A percentile compares a stretch with the other conserved stretches of the same genome.
Conservation (phyloP, 176 grass and related monocot species). For the Carex littledalei region DNA sequence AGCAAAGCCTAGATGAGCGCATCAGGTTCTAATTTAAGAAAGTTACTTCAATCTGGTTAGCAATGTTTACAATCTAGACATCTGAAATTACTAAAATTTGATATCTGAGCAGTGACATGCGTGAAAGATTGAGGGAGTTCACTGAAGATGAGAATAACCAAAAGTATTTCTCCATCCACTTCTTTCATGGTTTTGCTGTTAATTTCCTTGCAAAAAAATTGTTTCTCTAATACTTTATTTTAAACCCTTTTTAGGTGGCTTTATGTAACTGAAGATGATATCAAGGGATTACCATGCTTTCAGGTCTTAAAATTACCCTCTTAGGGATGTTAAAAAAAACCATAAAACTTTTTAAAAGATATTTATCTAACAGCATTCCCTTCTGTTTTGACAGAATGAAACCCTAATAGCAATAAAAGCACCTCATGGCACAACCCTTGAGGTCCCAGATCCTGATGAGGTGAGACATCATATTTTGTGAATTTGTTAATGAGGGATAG, state of each 20-base stretch:
- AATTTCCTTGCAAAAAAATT: neutral
- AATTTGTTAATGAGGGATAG: neutral
- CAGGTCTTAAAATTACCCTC: slow-evolving; percentile 35
- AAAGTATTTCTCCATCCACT: slow-evolving; percentile 32
- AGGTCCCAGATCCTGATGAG: slow-evolving; percentile 89
- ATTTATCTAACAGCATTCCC: neutral
- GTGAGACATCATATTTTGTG: slow-evolving; percentile 24
- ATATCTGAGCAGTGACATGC: slow-evolving; percentile 58
- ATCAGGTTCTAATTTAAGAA: slow-evolving; percentile 49
- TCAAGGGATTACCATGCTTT: slow-evolving; percentile 88
- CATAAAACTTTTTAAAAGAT: neutral
- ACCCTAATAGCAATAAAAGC: slow-evolving; percentile 90
- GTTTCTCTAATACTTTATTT: slow-evolving; percentile 8
- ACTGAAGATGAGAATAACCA: slow-evolving; percentile 77
- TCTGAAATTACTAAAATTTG: slow-evolving; percentile 20
- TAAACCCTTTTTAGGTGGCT: slow-evolving; percentile 60
- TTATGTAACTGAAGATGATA: slow-evolving; percentile 88
- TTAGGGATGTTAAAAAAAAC: neutral
- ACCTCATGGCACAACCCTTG: slow-evolving; percentile 76
- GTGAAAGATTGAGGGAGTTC: slow-evolving; percentile 53
- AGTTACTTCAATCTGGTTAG: neutral
- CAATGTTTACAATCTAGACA: slow-evolving; percentile 20
- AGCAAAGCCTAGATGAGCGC: slow-evolving; percentile 54
- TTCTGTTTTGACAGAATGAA: slow-evolving; percentile 55
- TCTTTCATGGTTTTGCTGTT: slow-evolving; percentile 15